Base-by-base conservation (phyloP, 306 rosid genomes). In the Prunus armeniaca region DNA sequence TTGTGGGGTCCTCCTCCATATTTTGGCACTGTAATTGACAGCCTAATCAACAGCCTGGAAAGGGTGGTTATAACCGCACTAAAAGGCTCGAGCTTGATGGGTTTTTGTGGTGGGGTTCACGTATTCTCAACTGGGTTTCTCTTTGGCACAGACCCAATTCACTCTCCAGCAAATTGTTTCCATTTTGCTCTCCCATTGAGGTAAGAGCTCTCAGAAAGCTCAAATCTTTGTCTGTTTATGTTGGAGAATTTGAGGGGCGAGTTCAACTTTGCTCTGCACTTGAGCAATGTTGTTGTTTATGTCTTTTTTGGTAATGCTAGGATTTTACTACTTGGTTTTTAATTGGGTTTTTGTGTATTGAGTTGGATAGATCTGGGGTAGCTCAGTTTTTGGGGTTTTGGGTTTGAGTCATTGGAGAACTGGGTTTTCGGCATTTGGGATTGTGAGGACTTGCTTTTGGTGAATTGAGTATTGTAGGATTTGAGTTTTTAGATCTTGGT, bases 11-110 rank as follows among this genome's bases (percentile, higher is more conserved):
- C 82, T 50, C 64, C 64, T 54, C 66, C 74, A 22, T 78, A 54
- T 74, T 72, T 69, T 63, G n/a, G 66, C 79, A 63, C 84, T 55
- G 82, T 71, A 73, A 55, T 63, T 77, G 87, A 80, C 84, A 80
- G 83, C 88, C 83, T 84, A 82, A 78, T 79, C 77, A 74, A 74
- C 91, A 82, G 87, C 85, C 91, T 87, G 91, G 85, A 87, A 87
- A 87, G 84, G 73, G 67, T 76, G 61, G 55, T 54, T 73, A 66
- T 67, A 67, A 34, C 80, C 65, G 66, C 81, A 77, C 81, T 77
- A 55, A 71, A 82, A 74, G 72, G 54, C 73, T 72, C 55, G 24
- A 57, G 43, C 78, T 82, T 78, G 51, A 75, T 41, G 79, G 74
- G 67, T 74, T 82, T 80, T 67, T 70, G 63, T 66, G 72, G 64